Conservation (phyloP, 371 early-diverging fungal species). For the Mucor irregularis region DNA sequence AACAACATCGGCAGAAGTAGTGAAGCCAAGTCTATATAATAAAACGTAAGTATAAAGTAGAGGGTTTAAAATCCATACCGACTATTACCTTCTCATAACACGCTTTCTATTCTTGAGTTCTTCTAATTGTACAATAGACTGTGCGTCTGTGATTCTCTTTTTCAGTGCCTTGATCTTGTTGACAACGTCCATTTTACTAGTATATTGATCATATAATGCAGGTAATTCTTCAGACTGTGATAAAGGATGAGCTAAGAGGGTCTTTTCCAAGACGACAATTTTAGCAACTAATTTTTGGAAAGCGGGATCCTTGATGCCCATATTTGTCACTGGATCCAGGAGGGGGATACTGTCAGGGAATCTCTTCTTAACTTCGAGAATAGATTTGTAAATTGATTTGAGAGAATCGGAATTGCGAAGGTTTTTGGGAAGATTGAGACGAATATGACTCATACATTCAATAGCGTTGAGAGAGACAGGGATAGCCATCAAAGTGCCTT, state of each 20-base stretch:
- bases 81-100: constrained; percentile 72
- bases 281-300: constrained; percentile 79
- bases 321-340: constrained; percentile 88
- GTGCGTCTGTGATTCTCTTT: constrained; percentile 74
- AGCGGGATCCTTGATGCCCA: constrained; percentile 81
- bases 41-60: neutral
- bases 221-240: constrained; percentile 55
- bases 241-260: constrained; percentile 63
- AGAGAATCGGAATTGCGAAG: constrained; percentile 60
- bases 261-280: constrained; percentile 70
- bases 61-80: neutral
- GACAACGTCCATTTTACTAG: constrained; percentile 58
- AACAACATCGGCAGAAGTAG: constrained; percentile 81
- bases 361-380: constrained; percentile 74
- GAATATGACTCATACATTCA: constrained; percentile 75
- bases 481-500: constrained; percentile 50
- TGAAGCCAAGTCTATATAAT: constrained; percentile 75
- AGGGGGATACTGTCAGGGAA: constrained; percentile 77
- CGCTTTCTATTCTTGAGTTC: constrained; percentile 91
- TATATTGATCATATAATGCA: constrained; percentile 63
- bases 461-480: constrained; percentile 77
- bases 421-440: constrained; percentile 77
- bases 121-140: constrained; percentile 86
- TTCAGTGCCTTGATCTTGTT: constrained; percentile 66
- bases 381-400: constrained; percentile 64